These are phyloP conservation scores for Periconia sp. DNA, from an alignment of 2,329 filamentous ascomycete species.

Conservation along the genomic window DNA sequence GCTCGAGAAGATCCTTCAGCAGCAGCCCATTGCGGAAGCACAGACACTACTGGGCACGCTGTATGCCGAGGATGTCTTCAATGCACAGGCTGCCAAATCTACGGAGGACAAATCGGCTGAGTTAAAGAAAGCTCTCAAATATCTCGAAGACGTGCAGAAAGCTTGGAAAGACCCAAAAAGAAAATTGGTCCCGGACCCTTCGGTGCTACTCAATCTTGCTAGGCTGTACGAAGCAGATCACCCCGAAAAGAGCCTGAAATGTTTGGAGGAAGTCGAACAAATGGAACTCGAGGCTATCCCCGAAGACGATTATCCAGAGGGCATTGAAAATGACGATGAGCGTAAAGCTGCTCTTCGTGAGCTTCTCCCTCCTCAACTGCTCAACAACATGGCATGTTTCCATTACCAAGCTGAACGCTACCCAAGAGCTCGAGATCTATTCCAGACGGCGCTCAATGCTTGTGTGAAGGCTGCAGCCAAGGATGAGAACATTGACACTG, in stretches of 20 bases:
- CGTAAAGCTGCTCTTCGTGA: conserved; percentile 68
- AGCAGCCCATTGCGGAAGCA: conserved; percentile 79
- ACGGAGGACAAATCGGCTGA: conserved; percentile 88
- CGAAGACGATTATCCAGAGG: conserved; percentile 68
- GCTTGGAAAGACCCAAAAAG: conserved; percentile 94
- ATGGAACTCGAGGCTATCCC: conserved; percentile 80
- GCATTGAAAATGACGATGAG: conserved; percentile 44
- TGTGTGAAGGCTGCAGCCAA: conserved; percentile 80
- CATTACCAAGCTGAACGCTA: conserved; percentile 86
- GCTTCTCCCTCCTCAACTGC: conserved; percentile 79
- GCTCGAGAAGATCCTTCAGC: conserved; percentile 90
- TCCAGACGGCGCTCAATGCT: conserved; percentile 86
- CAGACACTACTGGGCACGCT: conserved; percentile 90
- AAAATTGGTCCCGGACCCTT: conserved; percentile 76
- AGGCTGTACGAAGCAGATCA: conserved; percentile 84
- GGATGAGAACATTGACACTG: conserved; percentile 76
- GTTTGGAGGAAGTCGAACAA: conserved; percentile 87
- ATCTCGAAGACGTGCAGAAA: conserved; percentile 80
- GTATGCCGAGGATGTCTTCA: conserved; percentile 92
- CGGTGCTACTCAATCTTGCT: conserved; percentile 87
- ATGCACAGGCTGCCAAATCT: conserved; percentile 67
- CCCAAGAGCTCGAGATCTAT: conserved; percentile 78
- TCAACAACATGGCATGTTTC: conserved; percentile 98
- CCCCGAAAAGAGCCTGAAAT: conserved; percentile 89
- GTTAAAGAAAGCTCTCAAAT: conserved; percentile 79